Base-by-base conservation (phyloP, 1,139 yeast species). In the Lodderomyces theae region DNA sequence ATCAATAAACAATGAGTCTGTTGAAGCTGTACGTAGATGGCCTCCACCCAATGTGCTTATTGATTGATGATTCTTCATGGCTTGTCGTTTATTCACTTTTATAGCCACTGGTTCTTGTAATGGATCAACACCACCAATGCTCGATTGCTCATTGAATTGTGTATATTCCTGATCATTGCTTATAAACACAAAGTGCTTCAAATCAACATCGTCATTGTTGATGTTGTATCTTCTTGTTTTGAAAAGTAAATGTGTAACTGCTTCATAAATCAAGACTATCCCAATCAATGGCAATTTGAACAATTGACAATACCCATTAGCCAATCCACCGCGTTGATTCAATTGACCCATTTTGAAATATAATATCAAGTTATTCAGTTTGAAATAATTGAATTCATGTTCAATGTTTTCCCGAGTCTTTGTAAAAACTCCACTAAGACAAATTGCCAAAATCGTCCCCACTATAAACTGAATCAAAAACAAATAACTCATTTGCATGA, bases 401-500 rank as follows among this genome's bases (percentile, higher is more conserved):
- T 64, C 61, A 42, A 65, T 69, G 22, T 65, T 63, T 39, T 58
- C 60, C 41, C 67, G 58, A 3, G 68, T 65, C 38, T 63, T 64
- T n/a, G 66, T 61, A 53, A 71, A 71, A 1, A 69, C 67, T 28
- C 69, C 68, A 28, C 73, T 74, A 45, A 79, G 59, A 1, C 79
- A 82, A 39, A 82, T 80, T 5, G 82, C 81, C 40, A 79, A 63
- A 42, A 80, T 77, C 1, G 84, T 77, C 13, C 80, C 66, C 12
- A 80, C 72, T 36, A 80, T 73, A 50, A 78, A 80, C 44, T 79
- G 82, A 40, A 79, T 75, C 48, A 79, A 63, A 47, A 79, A 79
- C 36, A 79, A 63, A 51, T 77, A 80, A 18, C 77, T 67, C 57
- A 79, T 65, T 46, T 77, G 72, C 26, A 77, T 68, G 10, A 62